Percentiles rank a stretch among this genome's conserved stretches.
Evolutionary conservation across 345 rosid genomes (phyloP).

Genomic region (Leavenworthia alabamica): DNA sequence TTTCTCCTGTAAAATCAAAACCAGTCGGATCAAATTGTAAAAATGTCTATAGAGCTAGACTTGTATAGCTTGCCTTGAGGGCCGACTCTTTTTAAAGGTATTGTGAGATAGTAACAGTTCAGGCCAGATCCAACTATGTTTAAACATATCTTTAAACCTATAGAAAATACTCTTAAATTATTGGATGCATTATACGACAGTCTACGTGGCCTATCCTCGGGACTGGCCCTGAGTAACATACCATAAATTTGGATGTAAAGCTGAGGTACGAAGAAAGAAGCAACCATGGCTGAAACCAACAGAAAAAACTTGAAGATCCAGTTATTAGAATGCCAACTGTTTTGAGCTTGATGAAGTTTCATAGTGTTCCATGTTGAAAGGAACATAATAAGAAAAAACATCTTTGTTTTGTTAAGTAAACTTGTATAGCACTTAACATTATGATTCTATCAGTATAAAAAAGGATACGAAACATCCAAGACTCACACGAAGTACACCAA

Average conservation of each 20-base stretch:
- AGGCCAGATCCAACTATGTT: too few species aligned
- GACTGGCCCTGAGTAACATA: too few species aligned
- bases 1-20: conserved; percentile 53
- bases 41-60: background rate
- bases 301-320: conserved; percentile 55
- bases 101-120: too few species aligned
- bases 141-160: too few species aligned
- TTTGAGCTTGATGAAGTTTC: conserved; percentile 48
- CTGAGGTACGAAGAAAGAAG: conserved; percentile 60
- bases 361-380: conserved; percentile 50
- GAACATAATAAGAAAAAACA: conserved; percentile 75
- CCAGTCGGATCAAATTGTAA: background rate
- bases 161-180: too few species aligned
- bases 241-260: conserved; percentile 63
- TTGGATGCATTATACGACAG: too few species aligned
- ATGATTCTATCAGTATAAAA: background rate
- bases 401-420: conserved; percentile 31
- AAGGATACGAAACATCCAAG: conserved; percentile 86
- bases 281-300: conserved; percentile 41
- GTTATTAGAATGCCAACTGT: conserved; percentile 66
- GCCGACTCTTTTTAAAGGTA: too few species aligned
- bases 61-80: too few species aligned
- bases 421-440: background rate
- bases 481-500: conserved; percentile 88
- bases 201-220: too few species aligned